Base-by-base conservation (phyloP, 192 early-diverging fungal genomes). In the Coemansia sp. region DNA sequence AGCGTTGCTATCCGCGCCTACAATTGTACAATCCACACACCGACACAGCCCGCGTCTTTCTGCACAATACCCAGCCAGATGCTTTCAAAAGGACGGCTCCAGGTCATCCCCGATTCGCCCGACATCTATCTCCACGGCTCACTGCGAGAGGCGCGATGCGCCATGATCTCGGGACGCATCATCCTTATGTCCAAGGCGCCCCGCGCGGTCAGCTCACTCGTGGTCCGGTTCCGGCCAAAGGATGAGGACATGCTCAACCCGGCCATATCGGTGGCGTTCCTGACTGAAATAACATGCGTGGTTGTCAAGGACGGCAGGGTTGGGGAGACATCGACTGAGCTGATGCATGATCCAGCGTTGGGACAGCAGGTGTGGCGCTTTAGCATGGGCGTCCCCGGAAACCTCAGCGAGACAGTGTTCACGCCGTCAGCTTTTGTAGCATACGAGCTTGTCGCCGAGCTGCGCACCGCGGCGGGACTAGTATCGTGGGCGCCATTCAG, bases 351-450 rank as follows among this genome's bases (percentile, higher is more conserved):
- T 46, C 38, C 62, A 17, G 20, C 19, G 0, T 52, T 55, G 7
- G 67, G 73, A 33, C 59, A 65, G 61, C 64, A 73, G 20, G 61
- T 66, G 42, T 81, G 79, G 79, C 74, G 64, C 32, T 81, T 81
- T 46, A 63, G 55, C 45, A 73, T 81, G 56, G 63, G 64, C 33
- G 52, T 81, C 13, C 79, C 79, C 2, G 79, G 79, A 42, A 72
- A 66, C 32, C 60, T 73, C 34, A 62, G 43, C 53, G 79, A 81
- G 59, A 73, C 62, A 4, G 79, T 81, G 23, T 73, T 65, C 43
- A 65, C 74, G 11, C 74, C 79, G 9, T 59, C 70, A 1, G 79
- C 74, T 0, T 70, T 75, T 29, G 41, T 81, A 2, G 70, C 70
- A 0, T 81, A 81, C 67, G 73, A 81, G 57, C 50, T 81, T 34